Base-by-base conservation (phyloP, 768 basidiomycete species). In the Pisolithus albus region DNA sequence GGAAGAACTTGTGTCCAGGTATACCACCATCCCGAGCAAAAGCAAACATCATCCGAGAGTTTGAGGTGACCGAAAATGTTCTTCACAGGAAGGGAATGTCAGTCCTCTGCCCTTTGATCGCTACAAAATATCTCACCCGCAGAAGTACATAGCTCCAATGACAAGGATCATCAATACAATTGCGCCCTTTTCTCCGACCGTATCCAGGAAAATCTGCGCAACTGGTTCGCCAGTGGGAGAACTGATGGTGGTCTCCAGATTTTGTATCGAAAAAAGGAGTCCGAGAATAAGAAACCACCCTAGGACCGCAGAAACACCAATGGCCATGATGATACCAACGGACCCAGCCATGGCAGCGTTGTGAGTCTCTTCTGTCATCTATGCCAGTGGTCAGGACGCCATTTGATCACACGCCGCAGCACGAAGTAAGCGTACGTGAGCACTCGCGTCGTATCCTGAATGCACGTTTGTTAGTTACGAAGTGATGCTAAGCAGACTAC, bases 11-110 rank as follows among this genome's bases (percentile, higher is more conserved):
- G 54, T 81, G 81, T 11, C 81, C 84, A 0, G 87, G 86, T 23
- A 88, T 75, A 10, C 78, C 86, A 0, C 85, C 82, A 62, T 91
- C 88, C 36, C 88, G 77, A 4, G 84, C 76, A 59, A 88, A 89
- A 0, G 86, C 83, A 61, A 82, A 91, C 83, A 86, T 86, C 87
- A 89, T 89, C 0, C 88, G 75, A 4, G 82, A 85, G 61, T 89
- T 91, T 0, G 82, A 82, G 0, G 87, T 88, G 46, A 91, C 68
- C 0, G 85, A 87, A 69, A 90, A 90, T 0, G 83, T 85, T 13
- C 84, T 83, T 50, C 5, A 8, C 21, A 32, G 16, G 28, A 19
- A 19, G 44, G 28, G 21, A 41, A 18, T 7, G 2, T 26, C 21
- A 46, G 39, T 21, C 16, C 24, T 37, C 15, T 18, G 16, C 9